Base-by-base conservation (phyloP, 257 asterid species). In the Penstemon davidsonii region DNA sequence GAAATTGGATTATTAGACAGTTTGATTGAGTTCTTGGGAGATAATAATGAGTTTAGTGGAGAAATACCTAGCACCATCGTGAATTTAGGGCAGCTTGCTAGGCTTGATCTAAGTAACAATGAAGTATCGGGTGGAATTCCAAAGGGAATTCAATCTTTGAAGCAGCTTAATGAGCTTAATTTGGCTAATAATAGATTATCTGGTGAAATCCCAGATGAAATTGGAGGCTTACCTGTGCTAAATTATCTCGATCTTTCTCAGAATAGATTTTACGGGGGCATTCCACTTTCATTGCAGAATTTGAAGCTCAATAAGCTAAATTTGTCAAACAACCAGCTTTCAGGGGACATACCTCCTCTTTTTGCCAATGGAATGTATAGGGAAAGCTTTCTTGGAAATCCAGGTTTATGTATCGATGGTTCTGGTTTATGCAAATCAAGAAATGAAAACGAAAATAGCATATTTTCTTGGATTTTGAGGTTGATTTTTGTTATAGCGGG, bases 221-320 rank as follows among this genome's bases (percentile, higher is more conserved):
- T 92, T 5, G 96, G 98, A 57, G 79, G 59, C 57, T 72, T 92
- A 69, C 81, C 82, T 4, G 87, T 75, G 47, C 86, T 92, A 15
- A 89, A 86, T 75, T 92, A 87, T 64, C 96, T 92, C 4, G 98
- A 92, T 64, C 95, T 92, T 61, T 92, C 98, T 0, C 54, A 41
- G 56, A 92, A 92, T 59, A 60, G 60, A 8, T 79, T 92, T 9
- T 78, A 87, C 0, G 96, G 98, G 13, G 19, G 1, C 6, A 82
- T 92, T 67, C 98, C 98, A 0, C 9, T 73, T 36, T 60, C 77
- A 12, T 57, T 92, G 77, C 85, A 87, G 84, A 86, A 81, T 72
- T 66, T 92, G 79, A 88, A 81, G 85, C 92, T 92, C 45, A 87
- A 83, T 69, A 62, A 7, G 43, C 75, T 89, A 4, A 92, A 92